Conservation (phyloP, 139 green algal genomes). For the Chlamydomonas sp. region DNA sequence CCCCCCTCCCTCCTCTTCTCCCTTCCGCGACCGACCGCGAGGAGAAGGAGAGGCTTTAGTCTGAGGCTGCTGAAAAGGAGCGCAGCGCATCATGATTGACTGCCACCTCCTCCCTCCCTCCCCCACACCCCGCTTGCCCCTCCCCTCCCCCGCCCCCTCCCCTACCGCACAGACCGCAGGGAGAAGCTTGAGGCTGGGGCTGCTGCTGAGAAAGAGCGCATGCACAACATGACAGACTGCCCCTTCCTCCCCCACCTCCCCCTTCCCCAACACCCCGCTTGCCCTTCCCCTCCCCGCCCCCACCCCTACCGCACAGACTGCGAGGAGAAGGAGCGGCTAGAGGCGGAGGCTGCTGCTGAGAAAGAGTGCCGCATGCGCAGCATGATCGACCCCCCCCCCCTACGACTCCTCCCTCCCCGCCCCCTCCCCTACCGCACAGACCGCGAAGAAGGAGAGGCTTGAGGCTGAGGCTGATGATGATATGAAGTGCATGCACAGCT, state of each 20-base stretch:
- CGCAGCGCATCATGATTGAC: too few species aligned
- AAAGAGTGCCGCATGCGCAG: neutral
- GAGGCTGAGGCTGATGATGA: conserved; percentile 57
- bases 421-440: conserved; percentile 12
- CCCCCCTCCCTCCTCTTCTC: neutral
- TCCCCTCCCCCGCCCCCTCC: too few species aligned
- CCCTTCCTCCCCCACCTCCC: too few species aligned
- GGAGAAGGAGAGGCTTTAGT: conserved; percentile 34
- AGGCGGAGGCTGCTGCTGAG: neutral
- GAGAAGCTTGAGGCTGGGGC: too few species aligned
- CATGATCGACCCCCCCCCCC: neutral
- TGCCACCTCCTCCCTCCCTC: too few species aligned
- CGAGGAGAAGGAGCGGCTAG: neutral
- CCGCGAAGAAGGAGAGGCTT: conserved; percentile 33
- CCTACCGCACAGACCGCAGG: too few species aligned
- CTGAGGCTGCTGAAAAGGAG: conserved; percentile 62
- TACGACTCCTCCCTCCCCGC: neutral
- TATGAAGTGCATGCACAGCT: conserved; percentile 52
- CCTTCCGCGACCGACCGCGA: conserved; percentile 25
- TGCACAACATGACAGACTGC: conserved; percentile 84
- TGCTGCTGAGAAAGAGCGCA: conserved; percentile 48
- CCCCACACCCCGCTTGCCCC: too few species aligned
- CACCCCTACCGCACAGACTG: too few species aligned
- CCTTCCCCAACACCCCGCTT: too few species aligned
- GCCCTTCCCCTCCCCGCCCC: too few species aligned